Percentiles rank a stretch among this genome's conserved stretches.
These are phyloP conservation scores for Hura crepitans DNA, from an alignment of 441 rosid species.

Conservation along the genomic window DNA sequence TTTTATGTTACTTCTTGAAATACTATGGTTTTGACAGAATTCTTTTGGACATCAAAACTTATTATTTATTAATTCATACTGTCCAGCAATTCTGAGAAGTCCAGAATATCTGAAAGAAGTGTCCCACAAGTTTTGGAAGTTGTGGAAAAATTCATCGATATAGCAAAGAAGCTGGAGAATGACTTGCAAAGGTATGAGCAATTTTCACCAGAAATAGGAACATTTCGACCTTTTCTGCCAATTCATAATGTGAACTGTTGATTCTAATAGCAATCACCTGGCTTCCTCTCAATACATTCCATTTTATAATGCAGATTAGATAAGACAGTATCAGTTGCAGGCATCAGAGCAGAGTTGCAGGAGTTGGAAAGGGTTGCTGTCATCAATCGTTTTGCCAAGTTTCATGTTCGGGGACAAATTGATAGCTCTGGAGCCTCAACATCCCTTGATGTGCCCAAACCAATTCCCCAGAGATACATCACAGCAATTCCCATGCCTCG, in stretches of 20 bases:
- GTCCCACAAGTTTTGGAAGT: slow-evolving; percentile 32
- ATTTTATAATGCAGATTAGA: slow-evolving; percentile 54
- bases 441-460: slow-evolving; percentile 28
- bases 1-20: neutral
- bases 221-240: neutral
- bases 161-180: slow-evolving; percentile 55
- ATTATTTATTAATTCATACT: slow-evolving; percentile 1
- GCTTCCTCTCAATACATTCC: neutral
- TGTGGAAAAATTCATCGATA: slow-evolving; percentile 44
- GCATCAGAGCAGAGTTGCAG: slow-evolving; percentile 63
- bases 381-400: slow-evolving; percentile 85
- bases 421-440: slow-evolving; percentile 26
- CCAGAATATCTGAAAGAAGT: slow-evolving; percentile 33
- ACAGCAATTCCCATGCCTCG: slow-evolving; percentile 63
- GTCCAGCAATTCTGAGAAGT: slow-evolving; percentile 42
- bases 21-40: neutral
- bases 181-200: slow-evolving; percentile 46
- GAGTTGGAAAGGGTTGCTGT: slow-evolving; percentile 74
- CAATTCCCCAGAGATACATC: slow-evolving; percentile 59
- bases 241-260: neutral
- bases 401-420: slow-evolving; percentile 50
- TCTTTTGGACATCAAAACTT: neutral
- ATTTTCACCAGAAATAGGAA: neutral
- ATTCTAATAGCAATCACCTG: neutral
- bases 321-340: slow-evolving; percentile 50